These are phyloP conservation scores for Penicillium sp. DNA, from an alignment of 2,329 filamentous ascomycete species.

Conservation along the genomic window DNA sequence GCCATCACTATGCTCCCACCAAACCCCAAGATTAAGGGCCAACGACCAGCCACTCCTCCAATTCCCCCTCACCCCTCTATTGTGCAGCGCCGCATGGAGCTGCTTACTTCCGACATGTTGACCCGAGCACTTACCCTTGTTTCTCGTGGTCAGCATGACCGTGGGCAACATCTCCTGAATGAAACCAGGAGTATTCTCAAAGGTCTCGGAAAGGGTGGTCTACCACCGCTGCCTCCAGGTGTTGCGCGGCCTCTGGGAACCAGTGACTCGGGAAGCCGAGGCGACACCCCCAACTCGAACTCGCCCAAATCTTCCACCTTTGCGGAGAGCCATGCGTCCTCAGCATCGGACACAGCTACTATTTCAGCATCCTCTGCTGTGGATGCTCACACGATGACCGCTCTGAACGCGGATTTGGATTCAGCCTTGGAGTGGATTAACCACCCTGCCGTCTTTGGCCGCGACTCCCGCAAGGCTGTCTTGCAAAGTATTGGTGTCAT, in stretches of 20 bases:
- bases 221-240: conserved; percentile 74
- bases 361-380: conserved; percentile 66
- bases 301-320: conserved; percentile 40
- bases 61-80: conserved; percentile 95
- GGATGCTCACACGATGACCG: conserved; percentile 74
- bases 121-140: conserved; percentile 88
- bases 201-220: conserved; percentile 87
- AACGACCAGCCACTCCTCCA: conserved; percentile 61
- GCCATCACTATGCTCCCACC: conserved; percentile 90
- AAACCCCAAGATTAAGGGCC: conserved; percentile 60
- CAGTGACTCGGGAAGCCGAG: conserved; percentile 41
- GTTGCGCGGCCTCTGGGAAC: conserved; percentile 45
- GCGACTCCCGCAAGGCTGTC: conserved; percentile 92
- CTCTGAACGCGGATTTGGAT: conserved; percentile 87
- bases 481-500: conserved; percentile 96
- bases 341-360: conserved; percentile 45
- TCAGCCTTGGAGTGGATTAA: conserved; percentile 94
- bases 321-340: conserved; percentile 34
- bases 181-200: conserved; percentile 95
- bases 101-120: conserved; percentile 97
- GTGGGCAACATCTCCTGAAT: conserved; percentile 83
- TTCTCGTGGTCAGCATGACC: conserved; percentile 85
- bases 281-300: conserved; percentile 36
- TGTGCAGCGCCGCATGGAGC: conserved; percentile 94
- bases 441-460: conserved; percentile 89